Base-by-base conservation (phyloP, 2,329 filamentous ascomycete species). In the Penicillium decumbens region DNA sequence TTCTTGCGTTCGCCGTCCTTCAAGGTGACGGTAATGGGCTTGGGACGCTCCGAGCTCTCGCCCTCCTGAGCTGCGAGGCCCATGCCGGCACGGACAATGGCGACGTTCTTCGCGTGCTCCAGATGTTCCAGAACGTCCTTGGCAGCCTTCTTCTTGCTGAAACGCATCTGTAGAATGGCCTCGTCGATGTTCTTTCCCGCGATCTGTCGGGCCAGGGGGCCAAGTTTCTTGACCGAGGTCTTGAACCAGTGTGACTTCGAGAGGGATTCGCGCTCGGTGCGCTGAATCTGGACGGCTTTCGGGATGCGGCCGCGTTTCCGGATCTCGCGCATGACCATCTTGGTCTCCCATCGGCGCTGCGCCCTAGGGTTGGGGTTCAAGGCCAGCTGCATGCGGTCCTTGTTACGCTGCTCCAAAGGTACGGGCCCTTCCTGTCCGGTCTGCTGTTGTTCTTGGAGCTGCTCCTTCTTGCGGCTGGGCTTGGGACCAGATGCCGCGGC, bases 151-250 rank as follows among this genome's bases (percentile, higher is more conserved):
- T 98, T 98, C 77, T 89, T 89, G 70, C 86, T 92, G 75, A 92
- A 97, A 48, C 85, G 82, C 89, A 98, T 95, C 77, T 98, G 93
- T 47, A 88, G 74, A 58, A 97, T 88, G 12, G 93, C 93, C 30
- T 98, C 91, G 50, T 95, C 89, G 53, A 98, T 78, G n/a, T 85
- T 85, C 80, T 96, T 97, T 58, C 93, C 93, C 2, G 84, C 80
- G 65, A 98, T 93, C 74, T 97, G 93, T 47, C 87, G 83, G 23
- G 92, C 85, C 43, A 98, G 75, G 62, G 88, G 85, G 45, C 86
- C 84, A 47, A 98, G 79, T 76, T 98, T 98, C 82, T 98, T 98
- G 56, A 88, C 77, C 42, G 84, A 89, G 2, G 93, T 96, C 62
- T 90, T 85, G 66, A 96, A 80, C 59, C 81, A 80, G 41, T 85